A percentile compares a stretch with the other conserved stretches of the same genome.
Conservation (phyloP, 2,329 filamentous ascomycete species). For the Talaromyces sp. region DNA sequence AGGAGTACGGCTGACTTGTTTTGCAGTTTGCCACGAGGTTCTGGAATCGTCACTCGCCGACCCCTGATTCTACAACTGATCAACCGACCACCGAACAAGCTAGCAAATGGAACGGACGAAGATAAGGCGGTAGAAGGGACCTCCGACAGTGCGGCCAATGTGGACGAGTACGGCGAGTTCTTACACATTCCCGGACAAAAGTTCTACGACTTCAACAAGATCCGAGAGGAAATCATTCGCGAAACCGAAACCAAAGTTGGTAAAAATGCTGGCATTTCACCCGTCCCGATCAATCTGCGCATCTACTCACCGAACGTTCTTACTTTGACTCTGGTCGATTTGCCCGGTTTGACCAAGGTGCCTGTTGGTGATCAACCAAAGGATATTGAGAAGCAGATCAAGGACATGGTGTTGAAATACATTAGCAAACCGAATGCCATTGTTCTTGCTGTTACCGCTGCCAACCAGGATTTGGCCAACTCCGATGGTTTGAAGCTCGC, state of each 20-base stretch:
- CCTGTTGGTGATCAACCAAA: slow-evolving; percentile 93
- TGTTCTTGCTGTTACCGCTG: slow-evolving; percentile 91
- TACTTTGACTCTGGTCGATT: slow-evolving; percentile 91
- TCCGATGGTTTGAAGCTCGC: slow-evolving; percentile 96
- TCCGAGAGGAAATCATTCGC: slow-evolving; percentile 92
- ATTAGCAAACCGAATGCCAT: slow-evolving; percentile 98
- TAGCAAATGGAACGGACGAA: slow-evolving; percentile 68
- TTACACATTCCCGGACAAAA: slow-evolving; percentile 96
- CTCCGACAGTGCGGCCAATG: slow-evolving; percentile 82
- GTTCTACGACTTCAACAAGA: slow-evolving; percentile 97
- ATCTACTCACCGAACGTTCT: slow-evolving; percentile 99
- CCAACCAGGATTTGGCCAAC: slow-evolving; percentile 97
- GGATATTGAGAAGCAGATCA: slow-evolving; percentile 95
- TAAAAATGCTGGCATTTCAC: slow-evolving; percentile 92
- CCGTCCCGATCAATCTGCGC: slow-evolving; percentile 92
- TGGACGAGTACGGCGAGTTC: slow-evolving; percentile 98
- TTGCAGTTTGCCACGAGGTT: slow-evolving; percentile 84
- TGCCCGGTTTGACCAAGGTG: slow-evolving; percentile 94
- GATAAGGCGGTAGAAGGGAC: slow-evolving; percentile 59
- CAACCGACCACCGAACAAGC: slow-evolving; percentile 70
- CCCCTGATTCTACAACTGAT: slow-evolving; percentile 97
- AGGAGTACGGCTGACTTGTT: slow-evolving; percentile 21
- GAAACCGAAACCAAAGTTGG: slow-evolving; percentile 97
- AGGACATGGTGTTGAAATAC: slow-evolving; percentile 97
- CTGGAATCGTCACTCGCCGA: slow-evolving; percentile 93